Percentiles rank a stretch among this genome's conserved stretches.
phyloP scores from a whole-genome alignment of 2,329 filamentous ascomycete genomes.

The Talaromyces sp. region DNA sequence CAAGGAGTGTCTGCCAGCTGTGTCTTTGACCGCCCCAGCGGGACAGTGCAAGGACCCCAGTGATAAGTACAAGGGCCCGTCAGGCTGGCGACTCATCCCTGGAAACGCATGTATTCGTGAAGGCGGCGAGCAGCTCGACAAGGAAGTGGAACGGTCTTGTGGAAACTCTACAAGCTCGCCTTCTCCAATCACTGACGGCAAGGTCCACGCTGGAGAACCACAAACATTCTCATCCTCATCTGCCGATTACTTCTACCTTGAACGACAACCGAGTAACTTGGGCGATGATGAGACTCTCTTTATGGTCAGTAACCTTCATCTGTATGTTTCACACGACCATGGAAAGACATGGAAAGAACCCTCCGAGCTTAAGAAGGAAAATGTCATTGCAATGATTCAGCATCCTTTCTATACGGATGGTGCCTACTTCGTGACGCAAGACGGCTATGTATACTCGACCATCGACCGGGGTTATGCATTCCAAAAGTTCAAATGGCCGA shows the following conservation, averaged over 20 bases:
- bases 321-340: constrained; percentile 80
- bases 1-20: constrained; percentile 68
- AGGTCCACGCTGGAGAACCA: constrained; percentile 62
- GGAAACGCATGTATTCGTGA: constrained; percentile 71
- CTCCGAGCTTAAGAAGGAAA: constrained; percentile 62
- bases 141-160: constrained; percentile 75
- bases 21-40: constrained; percentile 66
- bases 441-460: constrained; percentile 74
- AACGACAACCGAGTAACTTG: constrained; percentile 67
- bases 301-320: constrained; percentile 61
- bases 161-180: constrained; percentile 60
- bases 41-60: constrained; percentile 72
- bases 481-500: constrained; percentile 53
- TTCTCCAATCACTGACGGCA: constrained; percentile 58
- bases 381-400: constrained; percentile 71
- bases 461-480: constrained; percentile 72
- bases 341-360: constrained; percentile 81
- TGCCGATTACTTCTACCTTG: constrained; percentile 74
- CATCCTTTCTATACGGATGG: constrained; percentile 81
- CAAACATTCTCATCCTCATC: constrained; percentile 64
- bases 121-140: constrained; percentile 68
- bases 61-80: constrained; percentile 79
- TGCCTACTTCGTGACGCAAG: constrained; percentile 79
- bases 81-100: constrained; percentile 90
- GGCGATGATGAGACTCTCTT: constrained; percentile 73